phyloP scores from a whole-genome alignment of 2,329 filamentous ascomycete genomes.

The Chaetomium olivaceum region DNA sequence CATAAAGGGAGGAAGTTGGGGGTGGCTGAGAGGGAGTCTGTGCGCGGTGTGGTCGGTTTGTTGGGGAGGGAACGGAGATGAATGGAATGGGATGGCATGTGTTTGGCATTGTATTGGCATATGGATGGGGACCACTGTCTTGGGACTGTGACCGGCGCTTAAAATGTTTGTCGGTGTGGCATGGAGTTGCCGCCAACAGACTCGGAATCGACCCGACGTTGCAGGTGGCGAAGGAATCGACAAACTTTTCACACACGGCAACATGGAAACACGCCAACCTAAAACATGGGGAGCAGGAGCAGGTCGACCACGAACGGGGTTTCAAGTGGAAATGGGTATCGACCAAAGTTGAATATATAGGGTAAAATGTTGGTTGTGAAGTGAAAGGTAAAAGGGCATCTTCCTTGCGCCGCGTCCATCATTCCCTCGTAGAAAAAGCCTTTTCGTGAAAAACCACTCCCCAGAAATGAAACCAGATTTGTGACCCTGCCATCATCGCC shows the following conservation, averaged over 20 bases:
- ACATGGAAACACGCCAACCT: too few species aligned
- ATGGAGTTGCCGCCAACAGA: not conserved
- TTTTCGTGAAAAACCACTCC: conserved; percentile 8
- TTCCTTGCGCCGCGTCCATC: conserved; percentile 12
- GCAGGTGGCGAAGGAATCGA: not conserved
- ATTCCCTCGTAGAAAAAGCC: conserved; percentile 16
- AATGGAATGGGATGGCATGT: too few species aligned
- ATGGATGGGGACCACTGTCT: not conserved
- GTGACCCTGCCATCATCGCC: conserved; percentile 18
- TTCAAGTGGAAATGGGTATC: conserved; percentile 25
- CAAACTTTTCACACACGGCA: not conserved
- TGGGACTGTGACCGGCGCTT: not conserved
- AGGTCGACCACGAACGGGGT: not conserved
- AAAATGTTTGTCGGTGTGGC: not conserved
- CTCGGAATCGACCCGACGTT: not conserved
- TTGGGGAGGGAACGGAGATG: too few species aligned
- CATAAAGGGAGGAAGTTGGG: too few species aligned
- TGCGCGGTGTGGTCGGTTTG: too few species aligned
- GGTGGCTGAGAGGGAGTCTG: too few species aligned
- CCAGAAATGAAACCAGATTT: conserved; percentile 23
- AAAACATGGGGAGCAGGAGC: not conserved
- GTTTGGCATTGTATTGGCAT: not conserved
- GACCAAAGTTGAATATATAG: conserved; percentile 24
- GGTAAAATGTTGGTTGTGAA: conserved; percentile 8
- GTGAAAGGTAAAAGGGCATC: conserved; percentile 5